Base-by-base conservation (phyloP, 257 asterid genomes). In the Henckelia pumila region DNA sequence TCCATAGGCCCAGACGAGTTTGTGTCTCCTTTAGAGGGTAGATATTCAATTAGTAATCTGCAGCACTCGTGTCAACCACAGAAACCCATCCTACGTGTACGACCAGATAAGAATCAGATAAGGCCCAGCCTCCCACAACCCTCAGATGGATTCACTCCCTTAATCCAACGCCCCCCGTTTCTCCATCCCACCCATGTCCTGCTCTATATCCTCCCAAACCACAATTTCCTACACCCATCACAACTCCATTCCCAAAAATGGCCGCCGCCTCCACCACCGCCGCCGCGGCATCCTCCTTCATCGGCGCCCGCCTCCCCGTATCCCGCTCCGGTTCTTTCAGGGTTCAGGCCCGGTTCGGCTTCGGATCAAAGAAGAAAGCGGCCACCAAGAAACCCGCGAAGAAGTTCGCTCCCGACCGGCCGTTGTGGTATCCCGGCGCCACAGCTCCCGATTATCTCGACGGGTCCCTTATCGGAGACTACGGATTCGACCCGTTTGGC, bases 401-500 rank as follows among this genome's bases (percentile, higher is more conserved):
- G 0, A 84, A 70, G 70, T 47, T 9, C 14, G 8, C 52, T 52
- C 50, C n/a, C 53, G 95, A 86, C 67, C 86, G 98, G 25, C 98
- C 98, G 0, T 63, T 92, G 68, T 92, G 98, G 97, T 92, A 7
- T 65, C 97, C 98, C 0, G 97, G 98, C 32, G 97, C 97, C 14
- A 75, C 73, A 56, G 82, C 96, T 7, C 98, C 98, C 2, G 97
- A 84, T 6, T 87, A 75, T 7, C 92, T 92, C 0, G 98, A 92
- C 73, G 98, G 97, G 0, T 75, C 87, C 35, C 85, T 92, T 7
- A 85, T 92, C 8, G 97, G 98, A 0, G 98, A 92, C 75, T 92
- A 92, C 47, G 98, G 98, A 1, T 92, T 92, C 77, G 98, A 92
- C 72, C 98, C 98, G 0, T 86, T 92, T 26, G 97, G 98, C 4